Evolutionary conservation across 2,329 filamentous ascomycete species (phyloP), one percentile per base, ranked within the genome.

Genomic region (Clarireedia homoeocarpa): DNA sequence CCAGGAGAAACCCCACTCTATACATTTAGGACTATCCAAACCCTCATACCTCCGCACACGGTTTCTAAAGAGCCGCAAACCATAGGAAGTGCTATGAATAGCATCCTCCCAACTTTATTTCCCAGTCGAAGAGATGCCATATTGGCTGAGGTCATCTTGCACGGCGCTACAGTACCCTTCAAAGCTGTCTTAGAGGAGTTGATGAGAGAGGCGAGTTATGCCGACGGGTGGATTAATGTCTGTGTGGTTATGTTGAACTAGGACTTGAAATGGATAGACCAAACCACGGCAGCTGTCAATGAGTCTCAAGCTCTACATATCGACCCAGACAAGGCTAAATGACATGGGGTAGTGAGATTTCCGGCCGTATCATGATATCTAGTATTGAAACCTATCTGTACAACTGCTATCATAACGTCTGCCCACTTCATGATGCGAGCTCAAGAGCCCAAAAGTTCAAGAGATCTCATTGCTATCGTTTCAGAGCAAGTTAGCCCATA

Each of bases 201-300:
- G 57, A 88, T 94, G 73, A 80, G 84, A 56, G 86, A 87, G 66
- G 87, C 88, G 4, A 84, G 89, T 1, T 97, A 96, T 75, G 84
- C 90, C 0, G 94, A 99, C 72, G 94, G 94, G 0, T 99, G 91
- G 86, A 71, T 96, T 26, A 89, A 90, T 70, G 72, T 96, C 44
- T 88, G 90, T 52, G 81, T 96, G 5, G 79, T 85, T 20, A 86
- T 95, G 75, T 51, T 62, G 52, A 62, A 65, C 57, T 56, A 36
- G 49, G 6, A 39, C 20, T 27, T 7, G 10, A 53, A 24, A 9
- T 40, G 23, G 30, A 9, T 12, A 12, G 12, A 9, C 30, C 4
- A 4, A 34, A 34, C 30, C 30, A 34, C 30, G 30, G 30, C 30
- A 34, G 30, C 12, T 12, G 30, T 9, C 10, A 34, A 34, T 9